Conservation (phyloP, 1,139 yeast genomes). For the Debaryomyces psychrophilus region DNA sequence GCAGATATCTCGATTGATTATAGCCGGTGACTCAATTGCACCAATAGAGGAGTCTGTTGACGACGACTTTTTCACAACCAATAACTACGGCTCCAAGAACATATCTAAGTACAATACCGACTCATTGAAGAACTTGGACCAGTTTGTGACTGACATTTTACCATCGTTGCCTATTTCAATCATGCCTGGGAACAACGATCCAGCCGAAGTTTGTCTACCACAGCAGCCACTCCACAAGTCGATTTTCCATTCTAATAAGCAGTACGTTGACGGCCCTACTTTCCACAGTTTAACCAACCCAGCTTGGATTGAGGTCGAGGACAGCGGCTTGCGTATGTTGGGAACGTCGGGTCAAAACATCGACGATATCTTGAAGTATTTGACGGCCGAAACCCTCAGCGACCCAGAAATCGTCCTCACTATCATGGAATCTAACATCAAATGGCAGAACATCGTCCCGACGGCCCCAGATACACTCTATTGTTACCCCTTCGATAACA, state of each 20-base stretch:
- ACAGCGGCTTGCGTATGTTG: slow-evolving; percentile 58
- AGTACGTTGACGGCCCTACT: slow-evolving; percentile 42
- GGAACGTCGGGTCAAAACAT: slow-evolving; percentile 88
- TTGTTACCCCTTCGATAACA: slow-evolving; percentile 80
- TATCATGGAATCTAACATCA: slow-evolving; percentile 67
- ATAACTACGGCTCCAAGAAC: slow-evolving; percentile 57
- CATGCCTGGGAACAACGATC: slow-evolving; percentile 86
- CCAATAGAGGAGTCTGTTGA: slow-evolving; percentile 25
- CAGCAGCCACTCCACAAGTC: slow-evolving; percentile 87
- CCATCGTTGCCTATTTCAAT: slow-evolving; percentile 67
- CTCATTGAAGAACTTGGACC: slow-evolving; percentile 52
- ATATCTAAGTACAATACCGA: slow-evolving; percentile 51
- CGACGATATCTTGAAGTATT: slow-evolving; percentile 72
- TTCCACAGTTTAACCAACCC: slow-evolving; percentile 73
- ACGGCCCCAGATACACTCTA: slow-evolving; percentile 96
- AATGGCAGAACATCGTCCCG: slow-evolving; percentile 89
- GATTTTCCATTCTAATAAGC: slow-evolving; percentile 55
- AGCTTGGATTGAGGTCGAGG: slow-evolving; percentile 54
- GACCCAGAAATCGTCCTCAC: slow-evolving; percentile 38
- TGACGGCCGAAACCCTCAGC: slow-evolving; percentile 26
- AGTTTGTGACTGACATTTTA: slow-evolving; percentile 59
- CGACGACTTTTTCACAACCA: slow-evolving; percentile 37
- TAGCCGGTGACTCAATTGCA: slow-evolving; percentile 79
- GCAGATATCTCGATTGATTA: slow-evolving; percentile 56
- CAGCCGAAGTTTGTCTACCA: slow-evolving; percentile 81